These are phyloP conservation scores for Penicillium malachiteum DNA, from an alignment of 495 filamentous ascomycete species.

Conservation along the genomic window DNA sequence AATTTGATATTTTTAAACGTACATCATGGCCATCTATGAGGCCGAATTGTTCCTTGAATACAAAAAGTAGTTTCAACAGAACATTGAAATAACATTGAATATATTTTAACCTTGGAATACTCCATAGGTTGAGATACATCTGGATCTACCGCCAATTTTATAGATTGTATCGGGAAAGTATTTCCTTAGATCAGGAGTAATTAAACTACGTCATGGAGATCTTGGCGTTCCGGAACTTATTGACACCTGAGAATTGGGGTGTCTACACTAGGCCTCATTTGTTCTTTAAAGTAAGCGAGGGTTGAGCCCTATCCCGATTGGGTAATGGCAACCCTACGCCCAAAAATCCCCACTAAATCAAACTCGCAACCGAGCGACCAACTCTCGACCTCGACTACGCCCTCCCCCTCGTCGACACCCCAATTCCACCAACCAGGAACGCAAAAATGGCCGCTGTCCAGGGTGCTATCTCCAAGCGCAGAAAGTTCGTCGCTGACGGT, in stretches of 20 bases:
- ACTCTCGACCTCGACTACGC: constrained; percentile 35
- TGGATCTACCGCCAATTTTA: no score
- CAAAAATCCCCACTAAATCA: constrained; percentile 47
- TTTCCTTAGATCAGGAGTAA: no score
- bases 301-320: constrained; percentile 43
- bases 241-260: not conserved
- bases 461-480: constrained; percentile 87
- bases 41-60: no score
- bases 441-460: constrained; percentile 66
- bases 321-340: constrained; percentile 39
- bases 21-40: no score
- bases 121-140: no score
- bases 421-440: constrained; percentile 38
- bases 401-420: constrained; percentile 37
- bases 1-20: not conserved
- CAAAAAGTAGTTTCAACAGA: no score
- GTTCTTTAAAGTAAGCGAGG: constrained; percentile 41
- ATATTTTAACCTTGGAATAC: no score
- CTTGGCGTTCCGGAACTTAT: constrained; percentile 8
- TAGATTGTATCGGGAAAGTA: no score
- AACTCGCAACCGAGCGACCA: constrained; percentile 37
- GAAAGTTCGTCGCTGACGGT: constrained; percentile 99
- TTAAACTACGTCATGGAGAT: constrained; percentile 6
- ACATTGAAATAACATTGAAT: no score
- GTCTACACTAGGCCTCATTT: constrained; percentile 14